Conservation (phyloP, 768 basidiomycete genomes). For the Mycena alexandri region DNA sequence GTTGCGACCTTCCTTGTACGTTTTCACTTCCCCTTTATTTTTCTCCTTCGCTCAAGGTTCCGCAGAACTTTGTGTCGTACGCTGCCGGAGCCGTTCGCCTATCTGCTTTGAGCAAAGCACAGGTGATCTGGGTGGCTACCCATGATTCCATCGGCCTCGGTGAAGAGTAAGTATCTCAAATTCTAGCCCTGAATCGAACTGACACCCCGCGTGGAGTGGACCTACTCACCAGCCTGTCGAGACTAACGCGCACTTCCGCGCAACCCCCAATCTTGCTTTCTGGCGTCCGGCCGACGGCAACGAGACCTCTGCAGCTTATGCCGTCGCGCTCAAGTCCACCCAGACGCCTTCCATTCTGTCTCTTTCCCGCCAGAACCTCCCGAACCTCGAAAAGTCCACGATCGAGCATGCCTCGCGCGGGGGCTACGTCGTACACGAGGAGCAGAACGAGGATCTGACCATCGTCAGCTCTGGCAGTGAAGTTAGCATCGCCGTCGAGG, state of each 20-base stretch:
- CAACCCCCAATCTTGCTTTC: slow-evolving; percentile 92
- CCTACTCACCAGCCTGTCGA: slow-evolving; percentile 97
- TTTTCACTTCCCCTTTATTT: slow-evolving; percentile 15
- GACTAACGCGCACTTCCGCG: slow-evolving; percentile 87
- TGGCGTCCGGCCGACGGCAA: slow-evolving; percentile 96
- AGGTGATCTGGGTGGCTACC: slow-evolving; percentile 96
- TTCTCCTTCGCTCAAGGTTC: slow-evolving; percentile 28
- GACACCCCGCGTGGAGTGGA: slow-evolving; percentile 52
- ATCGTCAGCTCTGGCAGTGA: slow-evolving; percentile 93
- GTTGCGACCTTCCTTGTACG: slow-evolving; percentile 91
- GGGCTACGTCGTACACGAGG: slow-evolving; percentile 92
- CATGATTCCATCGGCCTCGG: slow-evolving; percentile 95
- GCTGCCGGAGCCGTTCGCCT: slow-evolving; percentile 93
- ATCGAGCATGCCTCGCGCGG: slow-evolving; percentile 88
- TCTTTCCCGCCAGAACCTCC: slow-evolving; percentile 91
- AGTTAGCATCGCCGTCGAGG: slow-evolving; percentile 89
- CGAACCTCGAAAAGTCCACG: slow-evolving; percentile 89
- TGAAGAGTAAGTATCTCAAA: slow-evolving; percentile 67
- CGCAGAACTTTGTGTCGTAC: slow-evolving; percentile 92
- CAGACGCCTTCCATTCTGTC: slow-evolving; percentile 87
- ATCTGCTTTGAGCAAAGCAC: slow-evolving; percentile 89
- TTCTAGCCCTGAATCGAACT: slow-evolving; percentile 4
- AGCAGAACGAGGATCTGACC: slow-evolving; percentile 84
- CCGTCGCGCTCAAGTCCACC: slow-evolving; percentile 79
- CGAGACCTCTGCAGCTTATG: slow-evolving; percentile 95